Percentiles rank a stretch among this genome's conserved stretches.
Evolutionary conservation across 441 rosid species (phyloP).

Genomic region (Geranium incanum): DNA sequence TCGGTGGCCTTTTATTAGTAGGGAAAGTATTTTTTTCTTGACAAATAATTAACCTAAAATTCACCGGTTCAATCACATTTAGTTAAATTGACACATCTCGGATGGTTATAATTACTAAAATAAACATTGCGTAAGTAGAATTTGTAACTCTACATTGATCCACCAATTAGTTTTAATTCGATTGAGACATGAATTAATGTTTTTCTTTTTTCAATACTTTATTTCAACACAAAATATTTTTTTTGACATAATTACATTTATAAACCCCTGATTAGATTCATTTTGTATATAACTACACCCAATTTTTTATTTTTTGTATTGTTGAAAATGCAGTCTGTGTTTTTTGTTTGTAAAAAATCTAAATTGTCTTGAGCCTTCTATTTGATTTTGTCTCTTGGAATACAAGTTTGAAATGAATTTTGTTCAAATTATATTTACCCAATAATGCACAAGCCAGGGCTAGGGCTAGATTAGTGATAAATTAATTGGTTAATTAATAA

Average conservation of each 20-base stretch:
- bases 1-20: neutral
- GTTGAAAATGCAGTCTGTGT: too few species aligned
- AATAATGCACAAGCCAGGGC: neutral
- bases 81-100: neutral
- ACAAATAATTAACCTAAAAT: too few species aligned
- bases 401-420: neutral
- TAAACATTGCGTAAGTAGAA: neutral
- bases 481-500: neutral
- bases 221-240: neutral
- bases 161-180: neutral
- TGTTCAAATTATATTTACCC: neutral
- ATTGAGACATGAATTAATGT: neutral
- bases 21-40: too few species aligned
- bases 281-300: neutral
- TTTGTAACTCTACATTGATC: neutral
- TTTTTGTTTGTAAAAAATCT: too few species aligned
- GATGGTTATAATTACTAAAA: neutral
- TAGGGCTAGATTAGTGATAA: neutral
- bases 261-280: neutral
- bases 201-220: too few species aligned
- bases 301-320: neutral
- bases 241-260: neutral
- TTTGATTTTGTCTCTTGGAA: neutral
- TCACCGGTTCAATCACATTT: too few species aligned
- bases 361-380: too few species aligned